Percentiles rank a stretch among this genome's conserved stretches.
phyloP scores from a whole-genome alignment of 177 flowering plant genomes.

The Vitis hybrid region DNA sequence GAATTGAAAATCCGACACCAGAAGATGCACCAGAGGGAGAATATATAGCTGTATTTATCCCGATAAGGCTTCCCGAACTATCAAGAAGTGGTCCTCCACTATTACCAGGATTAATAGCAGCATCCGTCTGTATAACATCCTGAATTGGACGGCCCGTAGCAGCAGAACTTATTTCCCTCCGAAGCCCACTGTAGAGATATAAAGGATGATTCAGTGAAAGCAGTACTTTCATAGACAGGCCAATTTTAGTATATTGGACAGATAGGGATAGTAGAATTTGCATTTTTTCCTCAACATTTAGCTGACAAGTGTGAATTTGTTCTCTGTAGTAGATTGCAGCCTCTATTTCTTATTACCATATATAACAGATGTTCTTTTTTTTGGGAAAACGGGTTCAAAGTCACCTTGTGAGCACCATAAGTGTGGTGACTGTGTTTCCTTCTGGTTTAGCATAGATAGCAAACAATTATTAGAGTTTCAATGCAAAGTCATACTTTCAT shows the following conservation, averaged over 20 bases:
- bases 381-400: too few relatives aligned
- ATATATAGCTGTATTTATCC: constrained; percentile 94
- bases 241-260: neutral
- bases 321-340: too few relatives aligned
- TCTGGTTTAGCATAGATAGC: too few relatives aligned
- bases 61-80: constrained; percentile 90
- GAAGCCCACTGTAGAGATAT: constrained; percentile 70
- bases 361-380: too few relatives aligned
- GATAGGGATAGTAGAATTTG: neutral
- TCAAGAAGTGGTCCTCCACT: constrained; percentile 99
- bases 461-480: too few relatives aligned
- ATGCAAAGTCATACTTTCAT: too few relatives aligned
- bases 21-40: constrained; percentile 99
- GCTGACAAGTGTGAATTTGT: too few relatives aligned
- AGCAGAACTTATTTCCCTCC: constrained; percentile 97
- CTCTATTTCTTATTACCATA: too few relatives aligned
- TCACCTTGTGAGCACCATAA: too few relatives aligned
- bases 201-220: constrained; percentile 9
- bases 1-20: constrained; percentile 98
- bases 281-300: neutral
- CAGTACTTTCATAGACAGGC: neutral
- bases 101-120: constrained; percentile 97
- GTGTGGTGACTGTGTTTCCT: too few relatives aligned
- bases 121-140: constrained; percentile 98
- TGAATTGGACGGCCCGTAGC: constrained; percentile 99